Percentiles rank a stretch among this genome's conserved stretches.
Evolutionary conservation across 345 rosid genomes (phyloP).

Genomic region (Kandelia obovata): DNA sequence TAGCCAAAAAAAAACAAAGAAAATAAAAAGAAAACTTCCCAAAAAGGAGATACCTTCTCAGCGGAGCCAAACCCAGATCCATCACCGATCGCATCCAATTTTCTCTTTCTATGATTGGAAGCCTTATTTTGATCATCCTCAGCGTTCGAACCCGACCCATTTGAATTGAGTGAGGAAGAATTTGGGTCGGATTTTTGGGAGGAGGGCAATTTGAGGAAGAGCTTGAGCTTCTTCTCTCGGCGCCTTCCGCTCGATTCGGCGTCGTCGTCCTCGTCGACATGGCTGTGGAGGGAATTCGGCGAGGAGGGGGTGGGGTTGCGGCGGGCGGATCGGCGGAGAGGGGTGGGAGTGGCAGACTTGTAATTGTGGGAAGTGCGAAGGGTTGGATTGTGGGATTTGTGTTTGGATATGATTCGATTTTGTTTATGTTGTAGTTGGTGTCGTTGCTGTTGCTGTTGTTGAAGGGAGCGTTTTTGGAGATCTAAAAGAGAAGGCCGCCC

Average conservation of each 20-base stretch:
- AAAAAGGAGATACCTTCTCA: constrained; percentile 37
- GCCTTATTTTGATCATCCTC: constrained; percentile 25
- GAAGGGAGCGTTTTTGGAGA: constrained; percentile 21
- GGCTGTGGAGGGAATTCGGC: not conserved
- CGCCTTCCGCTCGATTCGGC: constrained; percentile 6
- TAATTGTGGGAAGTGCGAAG: constrained; percentile 24
- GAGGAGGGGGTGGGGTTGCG: constrained; percentile 23
- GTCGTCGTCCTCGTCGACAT: constrained; percentile 1
- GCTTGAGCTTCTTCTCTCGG: constrained; percentile 21
- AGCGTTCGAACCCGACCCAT: constrained; percentile 23
- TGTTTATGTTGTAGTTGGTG: not conserved
- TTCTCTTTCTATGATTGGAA: constrained; percentile 36
- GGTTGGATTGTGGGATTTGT: not conserved
- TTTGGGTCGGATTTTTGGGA: constrained; percentile 14
- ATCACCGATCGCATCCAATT: constrained; percentile 43
- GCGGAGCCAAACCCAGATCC: constrained; percentile 39
- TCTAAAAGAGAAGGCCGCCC: constrained; percentile 29
- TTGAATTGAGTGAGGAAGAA: constrained; percentile 25
- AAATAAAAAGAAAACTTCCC: not conserved
- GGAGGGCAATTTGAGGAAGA: constrained; percentile 18
- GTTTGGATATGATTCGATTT: not conserved
- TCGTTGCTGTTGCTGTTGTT: not conserved
- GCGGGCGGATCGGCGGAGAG: constrained; percentile 56
- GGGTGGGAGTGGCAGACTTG: constrained; percentile 36
- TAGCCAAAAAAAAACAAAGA: not conserved